Percentiles rank a stretch among this genome's conserved stretches.
These are phyloP conservation scores for Chenopodium quinoa DNA, from an alignment of 148 eudicot genomes.

Conservation along the genomic window DNA sequence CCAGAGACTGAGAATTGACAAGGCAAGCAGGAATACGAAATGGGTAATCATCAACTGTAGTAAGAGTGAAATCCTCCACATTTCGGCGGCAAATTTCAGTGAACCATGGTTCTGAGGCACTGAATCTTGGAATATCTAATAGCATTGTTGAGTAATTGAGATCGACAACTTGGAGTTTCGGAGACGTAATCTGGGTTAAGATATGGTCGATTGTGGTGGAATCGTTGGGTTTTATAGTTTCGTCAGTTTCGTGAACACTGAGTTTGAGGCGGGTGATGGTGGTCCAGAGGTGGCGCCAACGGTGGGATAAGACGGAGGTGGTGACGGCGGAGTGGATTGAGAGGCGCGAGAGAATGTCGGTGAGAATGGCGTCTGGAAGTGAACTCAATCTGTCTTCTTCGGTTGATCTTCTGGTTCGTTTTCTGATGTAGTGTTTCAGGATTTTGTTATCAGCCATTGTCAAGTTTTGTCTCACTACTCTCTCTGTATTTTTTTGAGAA, in stretches of 20 bases:
- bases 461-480: not conserved
- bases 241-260: no score
- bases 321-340: conserved; percentile 1
- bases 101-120: not conserved
- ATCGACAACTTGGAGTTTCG: not conserved
- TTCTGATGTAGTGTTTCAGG: no score
- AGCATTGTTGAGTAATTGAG: not conserved
- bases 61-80: not conserved
- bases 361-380: not conserved
- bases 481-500: no score
- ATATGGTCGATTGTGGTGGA: not conserved
- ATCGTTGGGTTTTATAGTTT: no score
- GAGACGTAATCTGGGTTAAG: not conserved
- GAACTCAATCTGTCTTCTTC: conserved; percentile 2
- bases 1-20: not conserved
- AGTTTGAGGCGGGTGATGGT: not conserved
- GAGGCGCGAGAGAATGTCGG: conserved; percentile 11
- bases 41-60: not conserved
- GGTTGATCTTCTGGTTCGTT: not conserved
- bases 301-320: conserved; percentile 5
- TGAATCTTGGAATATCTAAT: not conserved
- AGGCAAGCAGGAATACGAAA: not conserved
- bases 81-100: not conserved
- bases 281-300: conserved; percentile 21
- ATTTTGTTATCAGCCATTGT: no score